Percentiles rank a stretch among this genome's conserved stretches.
These are phyloP conservation scores for Elsinoe arachidis DNA, from an alignment of 2,329 filamentous ascomycete species.

Conservation along the genomic window DNA sequence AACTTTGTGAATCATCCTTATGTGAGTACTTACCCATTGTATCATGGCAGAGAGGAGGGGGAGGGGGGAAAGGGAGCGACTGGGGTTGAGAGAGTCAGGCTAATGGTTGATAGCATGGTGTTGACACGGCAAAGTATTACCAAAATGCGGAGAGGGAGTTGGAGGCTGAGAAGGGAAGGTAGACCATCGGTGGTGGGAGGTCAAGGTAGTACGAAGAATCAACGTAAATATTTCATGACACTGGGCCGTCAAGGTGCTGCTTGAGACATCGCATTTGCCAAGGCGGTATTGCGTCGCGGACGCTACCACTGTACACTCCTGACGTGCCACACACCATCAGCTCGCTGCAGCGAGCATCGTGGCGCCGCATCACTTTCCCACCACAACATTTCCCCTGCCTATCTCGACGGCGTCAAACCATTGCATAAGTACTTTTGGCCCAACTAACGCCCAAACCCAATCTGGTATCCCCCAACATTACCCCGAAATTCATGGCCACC, in stretches of 20 bases:
- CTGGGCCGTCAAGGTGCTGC: too few species aligned
- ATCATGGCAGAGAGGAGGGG: too few species aligned
- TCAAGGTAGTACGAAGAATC: not conserved
- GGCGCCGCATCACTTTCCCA: not conserved
- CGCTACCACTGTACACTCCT: not conserved
- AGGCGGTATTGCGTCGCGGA: not conserved
- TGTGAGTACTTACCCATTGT: slow-evolving; percentile 25
- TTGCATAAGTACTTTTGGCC: not conserved
- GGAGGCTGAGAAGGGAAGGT: slow-evolving; percentile 59
- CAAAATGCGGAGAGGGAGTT: slow-evolving; percentile 88
- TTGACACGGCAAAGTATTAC: slow-evolving; percentile 98
- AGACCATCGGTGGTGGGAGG: not conserved
- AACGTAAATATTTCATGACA: not conserved
- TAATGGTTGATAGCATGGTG: slow-evolving; percentile 61
- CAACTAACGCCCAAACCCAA: not conserved
- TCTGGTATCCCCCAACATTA: not conserved
- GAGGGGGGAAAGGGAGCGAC: too few species aligned
- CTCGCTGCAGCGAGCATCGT: not conserved
- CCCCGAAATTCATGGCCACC: not conserved
- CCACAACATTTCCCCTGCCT: too few species aligned
- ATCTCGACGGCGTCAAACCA: not conserved
- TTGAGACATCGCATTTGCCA: not conserved
- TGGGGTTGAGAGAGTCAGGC: not conserved
- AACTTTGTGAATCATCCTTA: slow-evolving; percentile 95
- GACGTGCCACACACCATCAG: too few species aligned